These are phyloP conservation scores for Thelonectria rubi DNA, from an alignment of 2,329 filamentous ascomycete genomes.

Conservation along the genomic window DNA sequence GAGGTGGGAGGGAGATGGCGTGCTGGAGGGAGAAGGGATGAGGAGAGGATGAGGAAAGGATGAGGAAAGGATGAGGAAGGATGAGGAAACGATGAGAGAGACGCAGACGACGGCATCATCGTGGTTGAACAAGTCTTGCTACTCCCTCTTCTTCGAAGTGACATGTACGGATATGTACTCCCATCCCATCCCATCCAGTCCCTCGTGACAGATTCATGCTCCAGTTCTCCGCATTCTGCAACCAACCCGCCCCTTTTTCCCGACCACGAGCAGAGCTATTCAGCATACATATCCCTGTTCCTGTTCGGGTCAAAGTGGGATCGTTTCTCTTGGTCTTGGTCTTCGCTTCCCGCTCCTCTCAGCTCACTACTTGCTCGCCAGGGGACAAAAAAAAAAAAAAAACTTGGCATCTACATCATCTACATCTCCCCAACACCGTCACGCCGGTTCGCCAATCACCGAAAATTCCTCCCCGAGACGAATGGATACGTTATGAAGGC, in stretches of 20 bases:
- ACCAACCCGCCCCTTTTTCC: neutral
- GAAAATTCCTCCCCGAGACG: neutral
- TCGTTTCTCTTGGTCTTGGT: neutral
- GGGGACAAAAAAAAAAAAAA: neutral
- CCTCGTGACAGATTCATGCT: slow-evolving; percentile 7
- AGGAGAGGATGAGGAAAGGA: neutral
- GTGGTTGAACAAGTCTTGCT: neutral
- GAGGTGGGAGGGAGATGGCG: slow-evolving; percentile 27
- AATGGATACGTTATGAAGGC: slow-evolving; percentile 37
- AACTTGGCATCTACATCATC: neutral
- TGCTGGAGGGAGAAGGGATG: slow-evolving; percentile 23
- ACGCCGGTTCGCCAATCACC: slow-evolving; percentile 1
- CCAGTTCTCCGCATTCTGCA: neutral
- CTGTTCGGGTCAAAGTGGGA: neutral
- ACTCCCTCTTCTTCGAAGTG: too few relatives aligned
- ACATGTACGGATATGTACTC: neutral
- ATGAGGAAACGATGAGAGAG: neutral
- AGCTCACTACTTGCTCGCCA: too few relatives aligned
- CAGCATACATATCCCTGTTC: neutral
- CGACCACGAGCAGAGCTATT: neutral
- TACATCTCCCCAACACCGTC: too few relatives aligned
- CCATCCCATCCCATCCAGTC: neutral
- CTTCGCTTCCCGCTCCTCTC: neutral
- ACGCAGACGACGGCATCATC: neutral
- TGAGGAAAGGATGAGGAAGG: neutral